A percentile compares a stretch with the other conserved stretches of the same genome.
Evolutionary conservation across 2,329 filamentous ascomycete genomes (phyloP).

Genomic region (Stachybotrys elegans): DNA sequence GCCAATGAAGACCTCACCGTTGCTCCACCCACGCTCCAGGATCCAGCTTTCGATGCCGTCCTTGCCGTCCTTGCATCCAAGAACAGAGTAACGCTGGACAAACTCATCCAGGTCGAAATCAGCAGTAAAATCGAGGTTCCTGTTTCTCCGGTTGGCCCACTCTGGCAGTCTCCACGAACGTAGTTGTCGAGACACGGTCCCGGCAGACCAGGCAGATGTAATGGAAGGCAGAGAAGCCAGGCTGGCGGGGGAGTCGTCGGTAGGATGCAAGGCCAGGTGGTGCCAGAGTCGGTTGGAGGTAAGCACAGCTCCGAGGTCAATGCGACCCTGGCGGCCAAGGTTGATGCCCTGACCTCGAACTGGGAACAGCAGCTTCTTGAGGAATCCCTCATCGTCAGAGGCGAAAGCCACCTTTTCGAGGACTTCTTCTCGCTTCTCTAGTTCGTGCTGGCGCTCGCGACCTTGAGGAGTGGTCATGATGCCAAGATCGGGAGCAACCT

Average conservation of each 20-base stretch:
- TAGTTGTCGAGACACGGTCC: slow-evolving; percentile 85
- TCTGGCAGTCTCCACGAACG: slow-evolving; percentile 91
- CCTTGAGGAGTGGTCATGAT: slow-evolving; percentile 62
- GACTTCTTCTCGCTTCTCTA: slow-evolving; percentile 77
- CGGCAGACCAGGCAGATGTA: slow-evolving; percentile 88
- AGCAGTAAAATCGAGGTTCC: slow-evolving; percentile 88
- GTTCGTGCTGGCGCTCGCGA: slow-evolving; percentile 69
- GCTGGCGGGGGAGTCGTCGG: slow-evolving; percentile 73
- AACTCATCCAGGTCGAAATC: slow-evolving; percentile 97
- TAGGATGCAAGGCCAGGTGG: slow-evolving; percentile 86
- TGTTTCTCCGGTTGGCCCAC: slow-evolving; percentile 92
- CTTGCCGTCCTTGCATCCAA: slow-evolving; percentile 84
- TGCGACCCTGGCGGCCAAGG: slow-evolving; percentile 70
- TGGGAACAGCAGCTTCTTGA: slow-evolving; percentile 78
- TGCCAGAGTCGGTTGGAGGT: slow-evolving; percentile 91
- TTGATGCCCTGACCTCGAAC: slow-evolving; percentile 72
- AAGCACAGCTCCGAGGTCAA: slow-evolving; percentile 71
- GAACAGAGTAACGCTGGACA: slow-evolving; percentile 68
- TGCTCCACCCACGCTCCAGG: slow-evolving; percentile 94
- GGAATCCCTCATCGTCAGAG: slow-evolving; percentile 74
- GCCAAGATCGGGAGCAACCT: slow-evolving; percentile 74
- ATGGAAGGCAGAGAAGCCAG: slow-evolving; percentile 67
- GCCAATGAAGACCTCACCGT: slow-evolving; percentile 89
- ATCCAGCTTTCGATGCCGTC: slow-evolving; percentile 95
- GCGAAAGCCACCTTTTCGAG: slow-evolving; percentile 84